Conservation (phyloP, 768 basidiomycete genomes). For the Rubroboletus satanas region DNA sequence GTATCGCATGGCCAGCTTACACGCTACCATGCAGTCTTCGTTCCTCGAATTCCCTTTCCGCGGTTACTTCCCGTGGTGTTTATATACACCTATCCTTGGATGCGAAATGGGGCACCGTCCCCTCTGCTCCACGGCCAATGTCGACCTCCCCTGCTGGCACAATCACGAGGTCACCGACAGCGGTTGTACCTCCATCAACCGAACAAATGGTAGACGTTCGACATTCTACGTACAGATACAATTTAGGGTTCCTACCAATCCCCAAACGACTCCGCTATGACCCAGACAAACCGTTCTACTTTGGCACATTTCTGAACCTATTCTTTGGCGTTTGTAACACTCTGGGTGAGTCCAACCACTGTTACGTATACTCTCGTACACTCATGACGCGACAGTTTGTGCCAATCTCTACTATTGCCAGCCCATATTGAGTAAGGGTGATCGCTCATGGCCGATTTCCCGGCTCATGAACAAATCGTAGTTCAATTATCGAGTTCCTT, state of each 20-base stretch:
- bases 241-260: conserved; percentile 61
- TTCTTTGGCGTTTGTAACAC: conserved; percentile 61
- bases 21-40: background rate
- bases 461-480: conserved; percentile 1
- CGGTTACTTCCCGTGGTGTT: background rate
- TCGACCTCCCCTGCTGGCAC: background rate
- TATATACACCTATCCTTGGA: conserved; percentile 1
- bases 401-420: conserved; percentile 79
- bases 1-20: conserved; percentile 2
- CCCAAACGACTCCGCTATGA: conserved; percentile 51
- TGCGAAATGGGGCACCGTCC: background rate
- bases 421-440: conserved; percentile 62
- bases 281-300: conserved; percentile 45
- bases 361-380: background rate
- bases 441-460: background rate
- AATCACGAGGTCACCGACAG: background rate
- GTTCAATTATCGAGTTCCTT: conserved; percentile 37
- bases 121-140: conserved; percentile 1
- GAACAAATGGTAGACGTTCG: background rate
- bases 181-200: background rate
- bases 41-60: background rate
- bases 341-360: conserved; percentile 11
- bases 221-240: conserved; percentile 15
- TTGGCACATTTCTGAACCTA: conserved; percentile 48
- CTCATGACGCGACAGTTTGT: conserved; percentile 31